Evolutionary conservation across 2,329 filamentous ascomycete species (phyloP), one percentile per base, ranked within the genome.

Genomic region (Claviceps sp.): DNA sequence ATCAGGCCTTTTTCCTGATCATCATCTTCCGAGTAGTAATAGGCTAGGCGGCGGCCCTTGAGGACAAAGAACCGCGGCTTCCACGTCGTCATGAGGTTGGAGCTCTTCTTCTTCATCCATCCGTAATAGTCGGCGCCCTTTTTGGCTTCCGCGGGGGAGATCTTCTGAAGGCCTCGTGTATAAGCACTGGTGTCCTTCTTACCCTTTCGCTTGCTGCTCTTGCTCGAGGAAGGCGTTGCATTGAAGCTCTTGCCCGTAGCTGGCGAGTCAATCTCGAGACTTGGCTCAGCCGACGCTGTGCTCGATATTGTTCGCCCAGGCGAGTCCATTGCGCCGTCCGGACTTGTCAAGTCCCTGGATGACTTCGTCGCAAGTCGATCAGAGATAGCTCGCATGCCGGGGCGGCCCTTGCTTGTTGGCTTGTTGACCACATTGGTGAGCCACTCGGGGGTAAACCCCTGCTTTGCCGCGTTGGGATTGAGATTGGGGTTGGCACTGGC

Each of bases 61-160:
- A 98, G 79, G 7, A 98, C 84, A 63, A 98, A 98, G n/a, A 97
- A 76, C 13, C 93, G 84, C 13, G 90, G 87, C 64, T 97, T 98
- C 93, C 93, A 98, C 1, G 90, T 95, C 2, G 89, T 89, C 84
- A 98, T 95, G 37, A 97, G 74, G 62, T 91, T 93, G 1, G 89
- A 91, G 54, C 89, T 95, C 69, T 94, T 90, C 77, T 98, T 98
- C 75, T 93, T 97, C 93, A 98, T 98, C 93, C 93, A 98, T 1
- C 93, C 93, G 61, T 85, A 91, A 66, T 95, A 97, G 63, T 98
- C 91, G 52, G 89, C 91, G 55, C 81, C 82, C 55, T 82, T 72
- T 68, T 95, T 93, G 55, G 91, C 89, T 63, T 95, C 88, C 52
- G 82, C 75, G 0, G 93, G 93, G 0, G 79, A 72, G 54, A 91